phyloP scores from a whole-genome alignment of 2,329 filamentous ascomycete species.

The Pestalotiopsis sp. region DNA sequence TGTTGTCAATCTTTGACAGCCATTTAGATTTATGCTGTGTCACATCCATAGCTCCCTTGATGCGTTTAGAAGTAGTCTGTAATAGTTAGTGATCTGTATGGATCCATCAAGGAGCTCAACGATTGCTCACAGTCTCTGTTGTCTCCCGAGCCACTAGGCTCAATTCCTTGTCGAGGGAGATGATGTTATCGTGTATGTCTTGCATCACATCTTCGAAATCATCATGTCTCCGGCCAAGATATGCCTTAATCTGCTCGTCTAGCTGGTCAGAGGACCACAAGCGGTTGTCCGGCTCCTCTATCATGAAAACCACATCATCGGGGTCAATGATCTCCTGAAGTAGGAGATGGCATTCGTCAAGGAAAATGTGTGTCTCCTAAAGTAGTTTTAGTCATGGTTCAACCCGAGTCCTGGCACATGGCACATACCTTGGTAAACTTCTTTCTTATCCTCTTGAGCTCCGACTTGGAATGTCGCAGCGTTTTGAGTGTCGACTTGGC shows the following conservation, averaged over 20 bases:
- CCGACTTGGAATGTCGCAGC: conserved; percentile 14
- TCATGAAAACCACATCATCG: conserved; percentile 11
- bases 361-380: conserved; percentile 13
- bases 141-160: background rate
- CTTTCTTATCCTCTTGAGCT: conserved; percentile 13
- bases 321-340: conserved; percentile 14
- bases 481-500: conserved; percentile 15
- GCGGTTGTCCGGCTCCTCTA: conserved; percentile 11
- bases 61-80: background rate
- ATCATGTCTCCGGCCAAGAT: conserved; percentile 16
- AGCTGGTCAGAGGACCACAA: background rate
- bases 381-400: background rate
- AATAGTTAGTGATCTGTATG: background rate
- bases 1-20: background rate
- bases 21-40: background rate
- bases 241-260: conserved; percentile 13
- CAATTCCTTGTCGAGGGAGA: background rate
- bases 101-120: background rate
- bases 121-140: background rate
- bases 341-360: conserved; percentile 18
- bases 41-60: background rate
- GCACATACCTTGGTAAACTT: conserved; percentile 12
- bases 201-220: conserved; percentile 11
- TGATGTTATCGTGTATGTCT: conserved; percentile 14
- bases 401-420: background rate